Evolutionary conservation across 2,329 filamentous ascomycete genomes (phyloP), one percentile per base, ranked within the genome.

Genomic region (Talaromyces sp.): DNA sequence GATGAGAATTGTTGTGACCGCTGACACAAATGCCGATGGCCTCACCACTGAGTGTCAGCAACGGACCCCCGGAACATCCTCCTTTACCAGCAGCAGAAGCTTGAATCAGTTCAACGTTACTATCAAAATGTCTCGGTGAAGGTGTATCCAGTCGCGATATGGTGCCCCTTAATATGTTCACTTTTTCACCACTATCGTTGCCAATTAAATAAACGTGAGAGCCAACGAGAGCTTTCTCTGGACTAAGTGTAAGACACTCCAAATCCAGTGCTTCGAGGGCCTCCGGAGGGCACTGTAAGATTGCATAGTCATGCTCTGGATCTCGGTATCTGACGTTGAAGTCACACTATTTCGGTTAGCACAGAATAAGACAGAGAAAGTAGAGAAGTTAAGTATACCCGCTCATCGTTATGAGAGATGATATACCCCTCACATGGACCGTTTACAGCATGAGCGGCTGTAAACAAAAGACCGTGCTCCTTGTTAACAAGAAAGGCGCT

Each of bases 11-110:
- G 31, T 63, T 63, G 24, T 63, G 62, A 39, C 62, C 62, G 31
- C 62, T 63, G 52, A 63, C 62, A 41, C 62, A 63, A 41, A 63
- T 63, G 4, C 62, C 62, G 33, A 63, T 63, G 35, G 62, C 62
- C 43, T 63, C 62, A 16, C 62, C 62, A 24, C 11, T 43, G 16
- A 63, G 41, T 14, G 62, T 63, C 16, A 63, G 31, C 22, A 63
- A 31, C 13, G 62, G 62, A 31, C 62, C 62, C 5, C 62, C 62
- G 3, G 62, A 63, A 35, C 62, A 63, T 13, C 62, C 62, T 14
- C 62, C 62, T 50, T 63, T 63, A n/a, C 62, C 62, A 43, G 62
- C 62, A 7, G 62, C 62, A 39, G 62, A 63, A 11, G 62, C 62
- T 43, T 63, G 62, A 39, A 63, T 63, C 8, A 63, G 54, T 59